Conservation (phyloP, 805 yeast species). For the Lipomyces chichibuensis region DNA sequence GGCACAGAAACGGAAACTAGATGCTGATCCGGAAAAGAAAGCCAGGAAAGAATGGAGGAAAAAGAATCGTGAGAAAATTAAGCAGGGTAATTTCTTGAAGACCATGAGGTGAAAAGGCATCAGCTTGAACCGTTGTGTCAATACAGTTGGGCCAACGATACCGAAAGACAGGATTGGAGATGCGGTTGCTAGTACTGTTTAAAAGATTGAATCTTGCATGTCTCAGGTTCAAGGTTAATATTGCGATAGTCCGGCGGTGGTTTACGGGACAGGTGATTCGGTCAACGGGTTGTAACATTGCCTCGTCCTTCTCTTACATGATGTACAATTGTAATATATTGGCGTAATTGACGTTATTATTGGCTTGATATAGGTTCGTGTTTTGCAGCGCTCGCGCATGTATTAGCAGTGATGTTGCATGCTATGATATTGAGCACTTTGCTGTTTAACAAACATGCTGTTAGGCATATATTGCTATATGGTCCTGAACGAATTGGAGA, state of each 20-base stretch:
- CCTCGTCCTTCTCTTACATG: background rate
- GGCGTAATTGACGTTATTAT: background rate
- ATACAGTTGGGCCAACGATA: background rate
- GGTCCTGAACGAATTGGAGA: no score
- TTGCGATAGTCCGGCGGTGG: background rate
- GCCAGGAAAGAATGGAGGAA: slow-evolving; percentile 73
- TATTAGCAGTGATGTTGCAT: background rate
- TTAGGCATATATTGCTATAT: background rate
- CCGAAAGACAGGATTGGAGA: background rate
- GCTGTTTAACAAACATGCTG: background rate
- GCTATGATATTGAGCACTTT: background rate
- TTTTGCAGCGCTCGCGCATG: background rate
- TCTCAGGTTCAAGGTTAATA: background rate
- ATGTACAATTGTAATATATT: background rate
- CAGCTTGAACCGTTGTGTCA: background rate
- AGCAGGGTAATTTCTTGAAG: slow-evolving; percentile 75
- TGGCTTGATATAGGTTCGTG: background rate
- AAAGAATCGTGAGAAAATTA: slow-evolving; percentile 69
- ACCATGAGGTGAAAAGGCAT: slow-evolving; percentile 40
- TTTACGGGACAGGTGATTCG: background rate
- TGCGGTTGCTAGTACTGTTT: background rate
- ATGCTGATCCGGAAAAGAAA: slow-evolving; percentile 61
- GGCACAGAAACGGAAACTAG: slow-evolving; percentile 59
- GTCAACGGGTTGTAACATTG: background rate
- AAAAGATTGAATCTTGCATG: background rate